These are phyloP conservation scores for Penicillium tannophilum DNA, from an alignment of 495 filamentous ascomycete genomes.

Conservation along the genomic window DNA sequence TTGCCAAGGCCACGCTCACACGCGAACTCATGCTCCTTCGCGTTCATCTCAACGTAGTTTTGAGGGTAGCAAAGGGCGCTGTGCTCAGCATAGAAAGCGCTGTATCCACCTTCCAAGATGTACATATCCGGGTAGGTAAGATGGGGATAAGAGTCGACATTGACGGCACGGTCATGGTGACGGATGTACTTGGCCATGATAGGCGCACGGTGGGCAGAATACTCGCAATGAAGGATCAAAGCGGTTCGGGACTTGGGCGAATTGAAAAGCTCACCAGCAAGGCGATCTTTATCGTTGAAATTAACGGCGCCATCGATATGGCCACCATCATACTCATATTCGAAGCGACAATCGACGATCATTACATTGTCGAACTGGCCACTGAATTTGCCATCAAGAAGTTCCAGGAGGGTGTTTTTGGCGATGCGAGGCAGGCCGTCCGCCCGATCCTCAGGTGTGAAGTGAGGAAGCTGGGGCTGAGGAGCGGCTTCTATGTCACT, in stretches of 20 bases:
- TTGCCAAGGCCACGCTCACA: constrained; percentile 94
- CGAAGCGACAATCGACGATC: constrained; percentile 95
- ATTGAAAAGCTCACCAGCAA: constrained; percentile 77
- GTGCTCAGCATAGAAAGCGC: constrained; percentile 80
- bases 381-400: constrained; percentile 85
- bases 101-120: constrained; percentile 96
- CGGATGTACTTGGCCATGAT: constrained; percentile 85
- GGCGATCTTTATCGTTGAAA: constrained; percentile 89
- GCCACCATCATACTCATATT: constrained; percentile 97
- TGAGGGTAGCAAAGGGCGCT: constrained; percentile 83
- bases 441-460: constrained; percentile 75
- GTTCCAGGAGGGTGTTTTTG: constrained; percentile 71
- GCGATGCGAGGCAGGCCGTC: constrained; percentile 87
- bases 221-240: constrained; percentile 96
- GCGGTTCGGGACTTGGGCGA: constrained; percentile 68
- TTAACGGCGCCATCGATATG: constrained; percentile 93
- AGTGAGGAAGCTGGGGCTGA: constrained; percentile 77
- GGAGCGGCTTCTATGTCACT: constrained; percentile 75
- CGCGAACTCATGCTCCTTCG: constrained; percentile 82
- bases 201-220: constrained; percentile 95
- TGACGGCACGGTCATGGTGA: constrained; percentile 78
- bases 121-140: constrained; percentile 95
- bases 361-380: constrained; percentile 72
- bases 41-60: constrained; percentile 94
- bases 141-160: constrained; percentile 79